These are phyloP conservation scores for Pseudozyma hubeiensis DNA, from an alignment of 1,284 basidiomycete species.

Conservation along the genomic window DNA sequence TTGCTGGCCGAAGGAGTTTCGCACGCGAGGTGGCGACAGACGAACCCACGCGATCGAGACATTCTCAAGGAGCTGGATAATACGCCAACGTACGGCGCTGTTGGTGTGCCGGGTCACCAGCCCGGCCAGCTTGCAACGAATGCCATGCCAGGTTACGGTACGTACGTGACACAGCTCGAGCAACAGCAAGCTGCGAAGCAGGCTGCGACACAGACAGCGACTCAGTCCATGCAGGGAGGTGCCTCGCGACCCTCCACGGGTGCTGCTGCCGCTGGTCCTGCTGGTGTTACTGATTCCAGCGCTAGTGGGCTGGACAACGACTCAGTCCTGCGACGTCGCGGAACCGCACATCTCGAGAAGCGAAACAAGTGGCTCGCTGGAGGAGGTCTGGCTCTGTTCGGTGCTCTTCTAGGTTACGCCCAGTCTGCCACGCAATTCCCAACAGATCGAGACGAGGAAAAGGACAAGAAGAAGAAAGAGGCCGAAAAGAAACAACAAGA, in stretches of 20 bases:
- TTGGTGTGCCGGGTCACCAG: conserved; percentile 29
- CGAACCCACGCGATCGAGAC: conserved; percentile 32
- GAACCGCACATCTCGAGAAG: conserved; percentile 12
- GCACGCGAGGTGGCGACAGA: conserved; percentile 19
- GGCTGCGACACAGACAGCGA: not conserved
- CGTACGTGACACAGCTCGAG: conserved; percentile 18
- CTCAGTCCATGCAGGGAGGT: not conserved
- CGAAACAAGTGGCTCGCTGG: conserved; percentile 3
- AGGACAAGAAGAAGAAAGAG: conserved; percentile 19
- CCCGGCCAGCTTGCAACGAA: conserved; percentile 40
- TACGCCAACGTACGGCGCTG: conserved; percentile 38
- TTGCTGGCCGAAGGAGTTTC: conserved; percentile 14
- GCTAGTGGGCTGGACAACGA: not conserved
- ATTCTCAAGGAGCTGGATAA: conserved; percentile 31
- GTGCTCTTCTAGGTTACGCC: conserved; percentile 17
- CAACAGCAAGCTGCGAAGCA: conserved; percentile 10
- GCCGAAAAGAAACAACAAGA: conserved; percentile 19
- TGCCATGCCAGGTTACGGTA: conserved; percentile 37
- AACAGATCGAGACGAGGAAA: conserved; percentile 29
- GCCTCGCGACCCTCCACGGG: not conserved
- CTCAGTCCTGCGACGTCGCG: conserved; percentile 28
- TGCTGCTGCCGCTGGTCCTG: not conserved
- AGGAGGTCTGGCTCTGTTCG: not conserved
- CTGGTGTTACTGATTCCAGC: not conserved
- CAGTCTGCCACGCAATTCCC: conserved; percentile 34